phyloP scores from a whole-genome alignment of 2,329 filamentous ascomycete genomes.

The Diaporthe citri region DNA sequence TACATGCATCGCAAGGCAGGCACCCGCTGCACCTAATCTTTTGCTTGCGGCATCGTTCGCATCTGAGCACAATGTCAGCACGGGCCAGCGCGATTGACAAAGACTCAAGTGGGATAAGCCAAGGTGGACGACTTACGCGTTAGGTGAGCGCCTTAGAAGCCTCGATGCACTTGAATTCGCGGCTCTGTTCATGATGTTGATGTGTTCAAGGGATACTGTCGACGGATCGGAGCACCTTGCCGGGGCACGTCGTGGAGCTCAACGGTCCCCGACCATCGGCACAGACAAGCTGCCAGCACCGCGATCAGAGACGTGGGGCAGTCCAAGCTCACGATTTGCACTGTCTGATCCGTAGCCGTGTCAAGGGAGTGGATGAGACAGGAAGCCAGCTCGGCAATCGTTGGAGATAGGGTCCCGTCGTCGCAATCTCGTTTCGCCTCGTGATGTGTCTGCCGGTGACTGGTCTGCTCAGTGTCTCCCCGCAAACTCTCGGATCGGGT shows the following conservation, averaged over 20 bases:
- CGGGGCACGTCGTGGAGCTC: constrained; percentile 4
- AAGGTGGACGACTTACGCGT: background rate
- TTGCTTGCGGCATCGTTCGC: constrained; percentile 57
- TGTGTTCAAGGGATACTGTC: background rate
- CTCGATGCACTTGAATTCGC: constrained; percentile 11
- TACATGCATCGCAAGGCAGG: constrained; percentile 57
- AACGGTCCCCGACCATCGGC: background rate
- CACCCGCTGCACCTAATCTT: constrained; percentile 60
- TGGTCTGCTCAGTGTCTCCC: constrained; percentile 4
- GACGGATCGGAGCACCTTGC: background rate
- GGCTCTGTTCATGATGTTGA: background rate
- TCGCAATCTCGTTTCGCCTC: background rate
- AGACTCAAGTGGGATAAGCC: too few species aligned
- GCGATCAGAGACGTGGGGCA: background rate
- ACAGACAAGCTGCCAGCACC: constrained; percentile 5
- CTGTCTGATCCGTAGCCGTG: constrained; percentile 11
- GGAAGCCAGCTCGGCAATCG: background rate
- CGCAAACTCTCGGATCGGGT: constrained; percentile 20
- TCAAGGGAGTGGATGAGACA: background rate
- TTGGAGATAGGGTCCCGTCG: background rate
- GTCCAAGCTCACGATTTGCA: constrained; percentile 1
- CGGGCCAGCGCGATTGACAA: background rate
- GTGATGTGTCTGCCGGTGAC: constrained; percentile 15
- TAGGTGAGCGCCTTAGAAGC: constrained; percentile 2
- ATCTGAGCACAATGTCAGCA: constrained; percentile 48